Evolutionary conservation across 2,329 filamentous ascomycete genomes (phyloP).

Genomic region (Claviceps cyperi): DNA sequence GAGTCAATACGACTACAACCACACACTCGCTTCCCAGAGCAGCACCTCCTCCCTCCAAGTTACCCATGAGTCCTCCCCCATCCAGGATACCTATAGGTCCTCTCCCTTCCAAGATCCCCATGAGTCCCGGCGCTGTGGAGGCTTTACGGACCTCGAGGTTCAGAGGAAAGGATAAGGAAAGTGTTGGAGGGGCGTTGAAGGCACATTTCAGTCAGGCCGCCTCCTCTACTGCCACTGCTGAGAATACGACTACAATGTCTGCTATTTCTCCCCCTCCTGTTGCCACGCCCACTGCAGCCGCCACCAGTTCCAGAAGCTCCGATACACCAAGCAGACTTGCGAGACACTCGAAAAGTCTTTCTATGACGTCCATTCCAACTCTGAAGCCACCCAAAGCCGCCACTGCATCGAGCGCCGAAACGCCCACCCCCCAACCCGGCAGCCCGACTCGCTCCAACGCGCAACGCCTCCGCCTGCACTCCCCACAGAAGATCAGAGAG

Average conservation of each 20-base stretch:
- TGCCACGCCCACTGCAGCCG: not conserved
- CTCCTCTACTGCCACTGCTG: not conserved
- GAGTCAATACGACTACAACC: constrained; percentile 29
- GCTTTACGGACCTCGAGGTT: constrained; percentile 28
- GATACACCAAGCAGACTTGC: constrained; percentile 15
- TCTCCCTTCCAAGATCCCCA: constrained; percentile 29
- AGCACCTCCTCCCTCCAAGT: constrained; percentile 30
- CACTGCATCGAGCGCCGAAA: constrained; percentile 11
- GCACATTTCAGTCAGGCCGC: not conserved
- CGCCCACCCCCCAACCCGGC: constrained; percentile 9
- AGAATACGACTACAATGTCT: not conserved
- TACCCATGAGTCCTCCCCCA: constrained; percentile 23
- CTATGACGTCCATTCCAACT: constrained; percentile 39
- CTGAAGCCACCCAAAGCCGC: constrained; percentile 26
- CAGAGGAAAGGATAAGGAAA: constrained; percentile 28
- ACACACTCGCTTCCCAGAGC: constrained; percentile 28
- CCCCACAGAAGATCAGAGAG: constrained; percentile 65
- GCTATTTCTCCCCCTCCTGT: not conserved
- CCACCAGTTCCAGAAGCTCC: constrained; percentile 6
- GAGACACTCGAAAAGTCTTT: constrained; percentile 35
- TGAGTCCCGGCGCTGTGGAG: constrained; percentile 18
- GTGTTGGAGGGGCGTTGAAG: constrained; percentile 8
- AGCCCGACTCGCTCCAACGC: constrained; percentile 19
- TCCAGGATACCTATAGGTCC: constrained; percentile 34
- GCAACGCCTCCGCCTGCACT: constrained; percentile 52